These are phyloP conservation scores for Porcisia hertigi DNA, from an alignment of 208 protist species.

Conservation along the genomic window DNA sequence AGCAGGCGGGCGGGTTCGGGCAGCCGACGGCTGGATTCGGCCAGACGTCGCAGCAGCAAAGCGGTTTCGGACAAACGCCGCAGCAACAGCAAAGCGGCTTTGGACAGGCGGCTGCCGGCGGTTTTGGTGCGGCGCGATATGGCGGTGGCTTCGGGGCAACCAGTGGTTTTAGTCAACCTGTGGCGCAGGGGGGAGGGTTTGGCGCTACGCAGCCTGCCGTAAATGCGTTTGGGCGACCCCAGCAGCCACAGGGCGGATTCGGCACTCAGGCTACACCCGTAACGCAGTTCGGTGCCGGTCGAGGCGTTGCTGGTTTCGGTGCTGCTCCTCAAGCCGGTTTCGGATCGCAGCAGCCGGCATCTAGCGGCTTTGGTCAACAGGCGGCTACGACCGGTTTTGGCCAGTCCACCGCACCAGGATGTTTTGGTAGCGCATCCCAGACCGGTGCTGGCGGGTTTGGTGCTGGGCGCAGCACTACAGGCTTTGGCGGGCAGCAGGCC, in stretches of 20 bases:
- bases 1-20: constrained; percentile 41
- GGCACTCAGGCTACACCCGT: constrained; percentile 20
- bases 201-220: constrained; percentile 3
- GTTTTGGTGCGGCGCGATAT: constrained; percentile 24
- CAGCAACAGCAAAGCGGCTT: constrained; percentile 21
- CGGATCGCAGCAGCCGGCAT: constrained; percentile 19
- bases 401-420: constrained; percentile 19
- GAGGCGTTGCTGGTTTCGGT: constrained; percentile 35
- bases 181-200: constrained; percentile 18
- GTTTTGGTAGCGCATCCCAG: constrained; percentile 22
- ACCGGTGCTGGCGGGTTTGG: constrained; percentile 20
- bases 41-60: constrained; percentile 28
- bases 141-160: constrained; percentile 13
- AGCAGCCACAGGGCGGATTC: constrained; percentile 17
- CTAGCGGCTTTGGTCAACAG: constrained; percentile 36
- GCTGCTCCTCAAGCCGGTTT: constrained; percentile 8
- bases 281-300: constrained; percentile 8
- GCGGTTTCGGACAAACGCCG: constrained; percentile 37
- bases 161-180: constrained; percentile 11
- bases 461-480: constrained; percentile 8
- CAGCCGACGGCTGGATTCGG: constrained; percentile 53
- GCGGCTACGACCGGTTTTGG: constrained; percentile 27
- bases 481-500: constrained; percentile 8
- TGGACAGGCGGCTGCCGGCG: constrained; percentile 31
- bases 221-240: constrained; percentile 22